Evolutionary conservation across 164 flowering plant species (phyloP), one percentile per base, ranked within the genome.

Genomic region (Sedum album): DNA sequence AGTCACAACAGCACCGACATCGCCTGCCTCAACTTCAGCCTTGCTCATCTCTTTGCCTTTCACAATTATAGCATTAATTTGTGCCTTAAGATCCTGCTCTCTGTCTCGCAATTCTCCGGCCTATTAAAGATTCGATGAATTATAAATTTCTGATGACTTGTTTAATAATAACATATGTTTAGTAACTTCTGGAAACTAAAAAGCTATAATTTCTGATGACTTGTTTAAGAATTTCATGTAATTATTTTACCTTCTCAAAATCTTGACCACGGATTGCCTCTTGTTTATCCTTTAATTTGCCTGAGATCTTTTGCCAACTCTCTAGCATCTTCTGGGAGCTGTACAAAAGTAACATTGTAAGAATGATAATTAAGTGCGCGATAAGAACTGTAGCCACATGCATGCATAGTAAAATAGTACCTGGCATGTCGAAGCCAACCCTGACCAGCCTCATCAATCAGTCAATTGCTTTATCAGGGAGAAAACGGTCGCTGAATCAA

Each of bases 191-290:
- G n/a, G n/a, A n/a, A n/a, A n/a, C n/a, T n/a, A n/a, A n/a, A n/a
- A n/a, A n/a, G n/a, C n/a, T n/a, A n/a, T n/a, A n/a, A n/a, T n/a
- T n/a, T n/a, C n/a, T n/a, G n/a, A n/a, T n/a, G n/a, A n/a, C n/a
- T n/a, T n/a, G n/a, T n/a, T n/a, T n/a, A n/a, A n/a, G n/a, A n/a
- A n/a, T n/a, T n/a, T n/a, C n/a, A n/a, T n/a, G n/a, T n/a, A n/a
- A n/a, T n/a, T n/a, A n/a, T n/a, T n/a, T 18, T 77, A 89, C 97
- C 94, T 89, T 92, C 62, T 89, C 93, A 79, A 92, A 92, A n/a
- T n/a, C n/a, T n/a, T n/a, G n/a, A n/a, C n/a, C n/a, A n/a, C n/a
- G n/a, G n/a, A n/a, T n/a, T n/a, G 97, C 89, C 71, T 92, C 97
- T 69, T 89, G 82, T 74, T 92, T 92, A 80, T 88, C 94, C 72